Evolutionary conservation across 2,329 filamentous ascomycete genomes (phyloP), one percentile per base, ranked within the genome.

Genomic region (Aureobasidium sp.): DNA sequence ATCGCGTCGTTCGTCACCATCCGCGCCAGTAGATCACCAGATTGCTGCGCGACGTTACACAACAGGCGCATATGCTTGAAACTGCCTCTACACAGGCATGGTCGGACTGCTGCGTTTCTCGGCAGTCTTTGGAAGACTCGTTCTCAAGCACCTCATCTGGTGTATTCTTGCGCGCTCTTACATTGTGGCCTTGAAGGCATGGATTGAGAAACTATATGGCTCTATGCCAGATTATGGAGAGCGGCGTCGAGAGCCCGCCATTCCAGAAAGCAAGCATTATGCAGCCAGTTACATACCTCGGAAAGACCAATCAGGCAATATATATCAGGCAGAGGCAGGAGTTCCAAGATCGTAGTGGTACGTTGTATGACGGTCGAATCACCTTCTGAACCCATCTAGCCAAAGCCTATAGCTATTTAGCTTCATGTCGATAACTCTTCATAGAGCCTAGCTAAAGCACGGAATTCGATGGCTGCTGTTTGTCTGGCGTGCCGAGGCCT

Each of bases 351-450:
- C 47, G 60, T 62, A 62, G 60, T 62, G 60, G 60, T 62, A 62
- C 60, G 60, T 60, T 62, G 60, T 62, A 61, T 47, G 48, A 47
- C 55, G 55, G 55, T 47, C 55, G 39, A 48, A 47, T 42, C 45
- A 51, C 37, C 34, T 17, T 42, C 57, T 60, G 57, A 41, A 60
- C 27, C 45, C 36, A 60, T 51, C 41, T 60, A 41, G 45, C 57
- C 31, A 51, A 77, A 79, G 76, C 77, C 65, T 39, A 66, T 69
- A 69, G 70, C 70, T 81, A 81, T 82, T 83, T 84, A 85, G 80
- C 82, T 82, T 81, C 79, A 80, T 85, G 80, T 85, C 82, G 82
- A 85, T 83, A 84, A 77, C 83, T 84, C 80, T 85, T 84, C 79
- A 84, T 86, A 86, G 82, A 83, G 79, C 83, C 80, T 79, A 63